phyloP scores from a whole-genome alignment of 495 filamentous ascomycete genomes.

The Penicillium samsonianum region DNA sequence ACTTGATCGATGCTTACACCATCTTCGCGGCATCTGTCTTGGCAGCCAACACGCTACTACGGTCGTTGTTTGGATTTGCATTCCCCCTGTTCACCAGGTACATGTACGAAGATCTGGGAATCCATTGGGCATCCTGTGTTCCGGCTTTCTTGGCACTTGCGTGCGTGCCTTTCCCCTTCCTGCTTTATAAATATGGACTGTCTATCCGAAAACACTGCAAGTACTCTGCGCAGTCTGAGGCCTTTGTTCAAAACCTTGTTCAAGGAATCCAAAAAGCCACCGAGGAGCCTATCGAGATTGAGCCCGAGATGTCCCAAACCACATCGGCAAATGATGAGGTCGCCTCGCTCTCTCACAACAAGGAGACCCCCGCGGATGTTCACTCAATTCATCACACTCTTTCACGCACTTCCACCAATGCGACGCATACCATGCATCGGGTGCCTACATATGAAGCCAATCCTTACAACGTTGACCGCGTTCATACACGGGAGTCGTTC shows the following conservation, averaged over 20 bases:
- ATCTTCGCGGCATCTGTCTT: slow-evolving; percentile 74
- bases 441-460: slow-evolving; percentile 34
- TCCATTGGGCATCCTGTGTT: slow-evolving; percentile 71
- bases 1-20: slow-evolving; percentile 70
- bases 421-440: slow-evolving; percentile 17
- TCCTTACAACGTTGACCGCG: slow-evolving; percentile 34
- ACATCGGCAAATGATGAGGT: slow-evolving; percentile 18
- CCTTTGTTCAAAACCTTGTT: slow-evolving; percentile 32
- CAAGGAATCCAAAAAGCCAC: slow-evolving; percentile 4
- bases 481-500: slow-evolving; percentile 35
- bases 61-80: slow-evolving; percentile 63
- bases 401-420: slow-evolving; percentile 25
- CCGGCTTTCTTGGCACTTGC: slow-evolving; percentile 70
- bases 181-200: slow-evolving; percentile 69
- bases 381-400: slow-evolving; percentile 14
- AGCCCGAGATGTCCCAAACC: slow-evolving; percentile 12
- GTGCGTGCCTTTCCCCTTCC: slow-evolving; percentile 70
- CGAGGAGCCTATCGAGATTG: neutral
- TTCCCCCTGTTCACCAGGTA: slow-evolving; percentile 75
- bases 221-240: slow-evolving; percentile 55
- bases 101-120: slow-evolving; percentile 68
- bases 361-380: slow-evolving; percentile 12
- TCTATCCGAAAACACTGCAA: slow-evolving; percentile 65
- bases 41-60: slow-evolving; percentile 67
- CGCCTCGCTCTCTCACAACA: slow-evolving; percentile 8